phyloP scores from a whole-genome alignment of 2,329 filamentous ascomycete species.

The Thielaviopsis cerberus region DNA sequence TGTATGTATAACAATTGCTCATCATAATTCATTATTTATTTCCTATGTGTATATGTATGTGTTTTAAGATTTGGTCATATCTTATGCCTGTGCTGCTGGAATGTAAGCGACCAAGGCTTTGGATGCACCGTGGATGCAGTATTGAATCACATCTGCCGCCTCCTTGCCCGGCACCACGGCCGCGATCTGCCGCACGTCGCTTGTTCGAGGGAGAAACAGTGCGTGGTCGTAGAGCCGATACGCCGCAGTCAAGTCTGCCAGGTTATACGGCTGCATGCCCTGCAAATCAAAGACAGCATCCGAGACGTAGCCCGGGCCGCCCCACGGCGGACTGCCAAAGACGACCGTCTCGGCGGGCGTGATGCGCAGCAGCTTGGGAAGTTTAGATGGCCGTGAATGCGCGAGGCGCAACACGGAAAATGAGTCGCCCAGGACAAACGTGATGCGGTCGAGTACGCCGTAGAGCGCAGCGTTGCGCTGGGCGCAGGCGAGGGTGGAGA shows the following conservation, averaged over 20 bases:
- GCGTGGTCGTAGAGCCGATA: slow-evolving; percentile 45
- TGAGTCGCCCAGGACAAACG: slow-evolving; percentile 74
- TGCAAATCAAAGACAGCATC: slow-evolving; percentile 62
- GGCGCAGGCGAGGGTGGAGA: slow-evolving; percentile 65
- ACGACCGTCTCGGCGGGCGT: slow-evolving; percentile 26
- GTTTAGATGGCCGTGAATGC: slow-evolving; percentile 16
- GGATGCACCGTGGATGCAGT: slow-evolving; percentile 77
- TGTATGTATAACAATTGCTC: no score
- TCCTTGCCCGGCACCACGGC: slow-evolving; percentile 27
- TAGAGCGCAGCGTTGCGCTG: slow-evolving; percentile 83
- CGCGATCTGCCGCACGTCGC: slow-evolving; percentile 63
- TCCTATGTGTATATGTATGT: not conserved
- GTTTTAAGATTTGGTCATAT: no score
- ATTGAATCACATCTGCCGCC: slow-evolving; percentile 65
- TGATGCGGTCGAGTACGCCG: slow-evolving; percentile 56
- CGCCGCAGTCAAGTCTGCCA: slow-evolving; percentile 41
- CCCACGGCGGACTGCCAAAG: slow-evolving; percentile 43
- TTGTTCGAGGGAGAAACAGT: slow-evolving; percentile 71
- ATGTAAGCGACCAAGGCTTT: slow-evolving; percentile 57
- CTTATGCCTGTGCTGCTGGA: slow-evolving; percentile 19
- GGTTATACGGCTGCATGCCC: slow-evolving; percentile 74
- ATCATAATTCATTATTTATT: not conserved
- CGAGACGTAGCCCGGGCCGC: slow-evolving; percentile 35
- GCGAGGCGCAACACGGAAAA: slow-evolving; percentile 31
- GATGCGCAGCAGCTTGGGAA: slow-evolving; percentile 24